Percentiles rank a stretch among this genome's conserved stretches.
Conservation (phyloP, 2,329 filamentous ascomycete species). For the Aspergillus chevalieri region DNA sequence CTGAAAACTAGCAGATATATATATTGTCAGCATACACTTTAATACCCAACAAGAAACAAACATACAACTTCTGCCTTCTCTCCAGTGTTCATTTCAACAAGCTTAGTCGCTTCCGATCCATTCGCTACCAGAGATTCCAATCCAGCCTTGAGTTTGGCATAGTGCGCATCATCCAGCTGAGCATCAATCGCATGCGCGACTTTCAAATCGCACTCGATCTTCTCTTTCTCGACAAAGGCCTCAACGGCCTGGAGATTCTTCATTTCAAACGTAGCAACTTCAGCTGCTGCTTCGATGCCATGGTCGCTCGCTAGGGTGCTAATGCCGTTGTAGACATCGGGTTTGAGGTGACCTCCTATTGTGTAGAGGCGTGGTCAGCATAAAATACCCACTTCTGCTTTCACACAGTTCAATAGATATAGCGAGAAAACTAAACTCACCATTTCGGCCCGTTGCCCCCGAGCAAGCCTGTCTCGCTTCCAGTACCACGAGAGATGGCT, state of each 20-base stretch:
- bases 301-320: conserved; percentile 24
- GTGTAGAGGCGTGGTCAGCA: no score
- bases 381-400: background rate
- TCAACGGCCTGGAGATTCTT: conserved; percentile 37
- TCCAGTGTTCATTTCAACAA: conserved; percentile 18
- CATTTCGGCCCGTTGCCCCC: conserved; percentile 39
- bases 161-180: conserved; percentile 25
- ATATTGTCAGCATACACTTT: background rate
- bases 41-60: background rate
- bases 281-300: conserved; percentile 31
- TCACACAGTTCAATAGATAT: background rate
- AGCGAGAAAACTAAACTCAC: conserved; percentile 12
- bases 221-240: conserved; percentile 33
- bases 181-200: conserved; percentile 37
- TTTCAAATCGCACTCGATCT: conserved; percentile 40
- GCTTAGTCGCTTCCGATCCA: conserved; percentile 20
- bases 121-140: conserved; percentile 22
- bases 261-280: conserved; percentile 36
- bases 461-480: conserved; percentile 39
- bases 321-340: conserved; percentile 36
- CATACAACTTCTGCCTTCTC: conserved; percentile 21
- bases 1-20: conserved; percentile 21
- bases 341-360: conserved; percentile 37
- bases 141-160: conserved; percentile 23
- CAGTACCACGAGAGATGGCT: conserved; percentile 30